These are phyloP conservation scores for Camellia oleifera DNA, from an alignment of 179 eudicot species.

Conservation along the genomic window DNA sequence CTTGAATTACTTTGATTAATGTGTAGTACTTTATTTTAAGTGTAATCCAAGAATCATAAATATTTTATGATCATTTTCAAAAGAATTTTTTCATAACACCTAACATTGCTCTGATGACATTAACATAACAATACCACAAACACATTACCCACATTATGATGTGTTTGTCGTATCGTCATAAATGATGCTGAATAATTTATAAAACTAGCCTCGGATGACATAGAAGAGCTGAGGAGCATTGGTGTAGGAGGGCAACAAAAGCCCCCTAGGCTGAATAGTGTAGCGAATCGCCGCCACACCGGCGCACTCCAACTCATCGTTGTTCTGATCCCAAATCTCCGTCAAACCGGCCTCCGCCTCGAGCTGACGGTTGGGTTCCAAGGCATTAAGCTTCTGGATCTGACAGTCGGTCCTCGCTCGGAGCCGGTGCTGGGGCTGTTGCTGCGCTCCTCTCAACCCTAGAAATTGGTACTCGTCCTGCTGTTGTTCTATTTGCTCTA, in stretches of 20 bases:
- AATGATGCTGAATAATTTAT: neutral
- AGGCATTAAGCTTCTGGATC: conserved; percentile 23
- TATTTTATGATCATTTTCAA: too few species aligned
- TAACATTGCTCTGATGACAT: too few species aligned
- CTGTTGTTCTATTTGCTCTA: conserved; percentile 14
- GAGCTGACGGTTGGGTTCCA: conserved; percentile 16
- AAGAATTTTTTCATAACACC: too few species aligned
- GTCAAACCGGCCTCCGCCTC: conserved; percentile 26
- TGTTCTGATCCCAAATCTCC: conserved; percentile 28
- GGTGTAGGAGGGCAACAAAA: conserved; percentile 34
- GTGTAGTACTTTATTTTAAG: too few species aligned
- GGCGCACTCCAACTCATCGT: conserved; percentile 25
- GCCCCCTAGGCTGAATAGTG: conserved; percentile 24
- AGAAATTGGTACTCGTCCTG: neutral
- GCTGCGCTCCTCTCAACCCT: conserved; percentile 11
- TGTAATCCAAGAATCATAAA: too few species aligned
- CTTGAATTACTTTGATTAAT: too few species aligned
- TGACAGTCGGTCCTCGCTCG: conserved; percentile 23
- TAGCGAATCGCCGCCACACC: conserved; percentile 21
- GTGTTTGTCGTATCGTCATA: too few species aligned
- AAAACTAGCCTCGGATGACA: conserved; percentile 24
- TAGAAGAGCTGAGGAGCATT: conserved; percentile 24
- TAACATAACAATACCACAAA: too few species aligned
- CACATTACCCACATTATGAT: neutral
- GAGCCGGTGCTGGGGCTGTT: conserved; percentile 30